These are phyloP conservation scores for Phytophthora ohioensis DNA, from an alignment of 352 stramenopile genomes.

Conservation along the genomic window DNA sequence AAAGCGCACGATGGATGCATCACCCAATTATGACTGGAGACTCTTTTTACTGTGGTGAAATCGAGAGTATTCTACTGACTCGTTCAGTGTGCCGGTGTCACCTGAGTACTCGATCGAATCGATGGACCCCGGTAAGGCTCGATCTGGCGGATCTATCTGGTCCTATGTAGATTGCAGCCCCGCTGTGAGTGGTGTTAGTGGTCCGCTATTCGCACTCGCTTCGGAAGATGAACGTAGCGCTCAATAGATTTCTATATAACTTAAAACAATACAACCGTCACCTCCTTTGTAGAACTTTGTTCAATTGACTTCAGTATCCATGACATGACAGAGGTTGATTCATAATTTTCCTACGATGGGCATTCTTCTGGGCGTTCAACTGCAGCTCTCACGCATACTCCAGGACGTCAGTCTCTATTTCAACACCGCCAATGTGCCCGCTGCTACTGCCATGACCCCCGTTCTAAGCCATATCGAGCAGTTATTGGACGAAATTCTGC, in stretches of 20 bases:
- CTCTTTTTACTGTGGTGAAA: background rate
- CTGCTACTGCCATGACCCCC: background rate
- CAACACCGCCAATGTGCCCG: background rate
- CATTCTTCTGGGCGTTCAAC: conserved; percentile 2
- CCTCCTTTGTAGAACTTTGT: too few species aligned
- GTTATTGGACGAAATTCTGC: conserved; percentile 19
- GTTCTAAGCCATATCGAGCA: conserved; percentile 23
- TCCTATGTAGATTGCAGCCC: conserved; percentile 4
- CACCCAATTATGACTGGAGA: background rate
- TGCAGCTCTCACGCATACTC: conserved; percentile 3
- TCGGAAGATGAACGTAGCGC: conserved; percentile 10
- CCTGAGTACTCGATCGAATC: background rate
- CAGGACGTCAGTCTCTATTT: background rate
- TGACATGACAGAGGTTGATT: background rate
- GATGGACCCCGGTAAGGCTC: conserved; percentile 1
- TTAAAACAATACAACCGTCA: too few species aligned
- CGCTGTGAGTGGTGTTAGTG: background rate
- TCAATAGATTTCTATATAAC: too few species aligned
- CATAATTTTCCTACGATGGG: background rate
- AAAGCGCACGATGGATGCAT: background rate
- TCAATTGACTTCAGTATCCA: background rate
- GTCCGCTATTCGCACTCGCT: conserved; percentile 8
- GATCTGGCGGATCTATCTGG: background rate
- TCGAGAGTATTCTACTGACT: background rate
- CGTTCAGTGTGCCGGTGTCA: background rate